Base-by-base conservation (phyloP, 1,284 basidiomycete species). In the Schizophyllum commune region DNA sequence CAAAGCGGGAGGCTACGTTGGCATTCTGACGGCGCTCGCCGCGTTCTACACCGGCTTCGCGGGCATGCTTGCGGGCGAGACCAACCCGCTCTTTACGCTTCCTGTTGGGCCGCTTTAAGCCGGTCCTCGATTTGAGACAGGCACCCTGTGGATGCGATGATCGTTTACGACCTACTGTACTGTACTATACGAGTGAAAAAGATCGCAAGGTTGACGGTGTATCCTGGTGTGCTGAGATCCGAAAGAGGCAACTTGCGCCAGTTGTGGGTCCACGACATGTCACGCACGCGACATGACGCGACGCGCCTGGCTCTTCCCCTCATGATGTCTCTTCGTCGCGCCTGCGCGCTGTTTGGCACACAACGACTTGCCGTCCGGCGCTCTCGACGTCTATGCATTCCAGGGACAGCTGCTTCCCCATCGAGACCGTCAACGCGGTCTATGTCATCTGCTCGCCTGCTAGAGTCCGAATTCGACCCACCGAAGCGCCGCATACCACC, bases 41-140 rank as follows among this genome's bases (percentile, higher is more conserved):
- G 89, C 89, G 2, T 90, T 83, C 76, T 91, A 91, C 69, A 77
- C 81, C 60, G 89, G 82, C 59, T 71, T 84, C 20, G 79, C 82
- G 5, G 83, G 89, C 62, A 67, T 91, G 59, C 75, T 88, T 52
- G 75, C 75, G 21, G 75, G 76, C n/a, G 82, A 83, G 52, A 75
- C 78, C 65, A 65, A 63, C 54, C 74, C 77, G 34, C 76, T 76
- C 68, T 76, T 83, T 68, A 71, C 67, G 5, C 75, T 88, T 21
- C 87, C 87, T 0, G 65, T 82, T 58, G 83, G 83, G 7, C 39
- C 39, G 39, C 39, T 47, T 17, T 47, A 47, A 47, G 39, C 39
- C 17, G 13, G 39, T 47, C 39, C 13, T 17, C 3, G 4, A 11
- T 9, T 47, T 2, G 39, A 3, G 13, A 17, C 8, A 9, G 39